These are phyloP conservation scores for Geotrichum klebahnii DNA, from an alignment of 1,139 yeast species.

Conservation along the genomic window DNA sequence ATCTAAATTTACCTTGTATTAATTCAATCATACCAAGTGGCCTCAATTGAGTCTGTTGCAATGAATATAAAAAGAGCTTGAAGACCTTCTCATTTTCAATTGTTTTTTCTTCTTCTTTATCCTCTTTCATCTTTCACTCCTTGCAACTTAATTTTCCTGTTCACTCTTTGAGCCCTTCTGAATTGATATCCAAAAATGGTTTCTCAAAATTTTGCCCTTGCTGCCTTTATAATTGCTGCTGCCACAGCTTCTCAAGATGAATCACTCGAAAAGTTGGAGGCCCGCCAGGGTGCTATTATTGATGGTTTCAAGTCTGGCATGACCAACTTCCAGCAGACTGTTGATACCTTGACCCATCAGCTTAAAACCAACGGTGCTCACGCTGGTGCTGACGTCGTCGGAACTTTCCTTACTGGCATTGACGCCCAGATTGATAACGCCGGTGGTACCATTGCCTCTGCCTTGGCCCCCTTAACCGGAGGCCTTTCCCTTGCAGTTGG, in stretches of 20 bases:
- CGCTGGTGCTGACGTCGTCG: slow-evolving; percentile 25
- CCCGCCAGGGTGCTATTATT: slow-evolving; percentile 18
- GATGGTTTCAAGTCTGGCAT: slow-evolving; percentile 25
- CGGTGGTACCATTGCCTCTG: slow-evolving; percentile 26
- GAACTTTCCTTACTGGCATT: slow-evolving; percentile 22
- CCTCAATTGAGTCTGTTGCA: too few species aligned
- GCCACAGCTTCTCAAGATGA: slow-evolving; percentile 21
- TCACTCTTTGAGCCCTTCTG: not conserved
- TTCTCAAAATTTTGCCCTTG: slow-evolving; percentile 21
- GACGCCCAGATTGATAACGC: slow-evolving; percentile 29
- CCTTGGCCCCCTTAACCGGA: slow-evolving; percentile 28
- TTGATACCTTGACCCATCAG: slow-evolving; percentile 26
- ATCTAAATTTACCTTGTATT: too few species aligned
- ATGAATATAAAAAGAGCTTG: not conserved
- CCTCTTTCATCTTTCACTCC: not conserved
- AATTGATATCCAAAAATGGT: not conserved
- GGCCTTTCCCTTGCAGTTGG: slow-evolving; percentile 28
- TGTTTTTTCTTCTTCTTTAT: not conserved
- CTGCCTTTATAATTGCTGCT: slow-evolving; percentile 25
- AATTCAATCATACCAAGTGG: too few species aligned
- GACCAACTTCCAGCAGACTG: slow-evolving; percentile 29
- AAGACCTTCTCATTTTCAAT: not conserved
- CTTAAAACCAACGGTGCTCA: slow-evolving; percentile 24
- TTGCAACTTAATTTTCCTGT: not conserved
- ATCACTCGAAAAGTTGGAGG: slow-evolving; percentile 14